Evolutionary conservation across 306 rosid species (phyloP).

Genomic region (Dalbergia oliveri): DNA sequence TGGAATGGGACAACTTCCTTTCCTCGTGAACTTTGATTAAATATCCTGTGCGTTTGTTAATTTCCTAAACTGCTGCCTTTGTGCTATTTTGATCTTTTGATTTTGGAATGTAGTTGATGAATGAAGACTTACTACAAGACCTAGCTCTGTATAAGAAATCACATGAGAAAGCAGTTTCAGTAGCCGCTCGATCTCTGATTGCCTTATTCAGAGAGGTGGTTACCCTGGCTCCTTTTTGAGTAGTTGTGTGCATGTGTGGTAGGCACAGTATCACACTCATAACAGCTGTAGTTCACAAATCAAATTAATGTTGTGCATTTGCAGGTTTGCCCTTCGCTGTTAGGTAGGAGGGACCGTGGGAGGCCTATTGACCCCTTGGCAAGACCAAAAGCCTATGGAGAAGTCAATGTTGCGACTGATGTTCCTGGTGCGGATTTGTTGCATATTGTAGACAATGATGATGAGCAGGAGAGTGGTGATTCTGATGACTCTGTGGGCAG

Average conservation of each 20-base stretch:
- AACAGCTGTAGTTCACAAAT: neutral
- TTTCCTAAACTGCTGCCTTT: conserved; percentile 12
- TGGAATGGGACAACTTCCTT: conserved; percentile 36
- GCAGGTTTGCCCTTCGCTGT: conserved; percentile 89
- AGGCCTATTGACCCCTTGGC: conserved; percentile 74
- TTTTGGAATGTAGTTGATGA: conserved; percentile 76
- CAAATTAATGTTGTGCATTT: conserved; percentile 41
- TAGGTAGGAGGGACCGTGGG: conserved; percentile 94
- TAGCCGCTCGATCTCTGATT: conserved; percentile 89
- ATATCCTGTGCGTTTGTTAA: conserved; percentile 35
- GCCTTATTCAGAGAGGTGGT: conserved; percentile 85
- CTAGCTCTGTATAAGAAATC: conserved; percentile 94
- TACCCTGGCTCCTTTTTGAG: conserved; percentile 23
- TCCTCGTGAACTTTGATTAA: conserved; percentile 12
- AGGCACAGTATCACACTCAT: neutral
- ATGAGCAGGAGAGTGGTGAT: conserved; percentile 48
- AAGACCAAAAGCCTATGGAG: conserved; percentile 89
- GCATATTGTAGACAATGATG: conserved; percentile 51
- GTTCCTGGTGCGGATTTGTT: conserved; percentile 85
- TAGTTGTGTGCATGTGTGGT: conserved; percentile 13
- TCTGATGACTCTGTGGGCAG: conserved; percentile 48
- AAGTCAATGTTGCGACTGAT: conserved; percentile 60
- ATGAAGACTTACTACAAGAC: conserved; percentile 90
- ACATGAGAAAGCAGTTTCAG: conserved; percentile 89
- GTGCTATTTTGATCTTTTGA: conserved; percentile 43